A percentile compares a stretch with the other conserved stretches of the same genome.
Evolutionary conservation across 1,284 basidiomycete species (phyloP).

Genomic region (Pseudozyma flocculosa): DNA sequence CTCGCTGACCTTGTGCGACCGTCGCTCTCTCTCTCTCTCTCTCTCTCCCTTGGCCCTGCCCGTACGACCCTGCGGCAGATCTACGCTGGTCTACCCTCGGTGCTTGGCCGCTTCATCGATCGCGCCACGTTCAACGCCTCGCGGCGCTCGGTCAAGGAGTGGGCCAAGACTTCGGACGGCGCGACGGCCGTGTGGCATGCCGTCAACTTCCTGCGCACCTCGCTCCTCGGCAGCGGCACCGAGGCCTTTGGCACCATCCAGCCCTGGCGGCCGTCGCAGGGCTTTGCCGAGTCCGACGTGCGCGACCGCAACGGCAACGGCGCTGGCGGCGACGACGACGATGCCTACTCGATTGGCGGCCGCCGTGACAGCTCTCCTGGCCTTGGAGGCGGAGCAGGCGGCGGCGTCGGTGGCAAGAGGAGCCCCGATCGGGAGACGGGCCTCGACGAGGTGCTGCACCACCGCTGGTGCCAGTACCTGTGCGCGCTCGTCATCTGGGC

Average conservation of each 20-base stretch:
- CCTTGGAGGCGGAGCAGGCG: too few relatives aligned
- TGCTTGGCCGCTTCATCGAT: constrained; percentile 45
- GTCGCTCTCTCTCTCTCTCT: too few relatives aligned
- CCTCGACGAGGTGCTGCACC: constrained; percentile 39
- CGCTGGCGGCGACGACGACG: constrained; percentile 1
- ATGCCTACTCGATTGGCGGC: too few relatives aligned
- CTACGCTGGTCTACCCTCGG: constrained; percentile 39
- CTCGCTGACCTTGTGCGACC: too few relatives aligned
- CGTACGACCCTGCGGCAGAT: too few relatives aligned
- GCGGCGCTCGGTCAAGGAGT: constrained; percentile 32
- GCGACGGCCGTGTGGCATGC: constrained; percentile 37
- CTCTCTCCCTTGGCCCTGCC: too few relatives aligned
- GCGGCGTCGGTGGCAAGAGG: too few relatives aligned
- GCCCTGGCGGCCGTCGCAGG: constrained; percentile 3
- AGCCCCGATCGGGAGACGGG: constrained; percentile 15
- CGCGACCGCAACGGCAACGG: not conserved
- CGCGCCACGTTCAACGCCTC: constrained; percentile 37
- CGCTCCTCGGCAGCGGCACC: constrained; percentile 20
- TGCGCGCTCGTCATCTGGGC: constrained; percentile 44
- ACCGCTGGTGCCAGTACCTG: constrained; percentile 40
- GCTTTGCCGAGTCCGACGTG: too few relatives aligned
- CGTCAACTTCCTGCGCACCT: constrained; percentile 34
- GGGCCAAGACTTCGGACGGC: constrained; percentile 35
- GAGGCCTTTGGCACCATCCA: constrained; percentile 29
- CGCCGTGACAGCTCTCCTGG: too few relatives aligned